Base-by-base conservation (phyloP, 768 basidiomycete species). In the Tricholoma terreum region DNA sequence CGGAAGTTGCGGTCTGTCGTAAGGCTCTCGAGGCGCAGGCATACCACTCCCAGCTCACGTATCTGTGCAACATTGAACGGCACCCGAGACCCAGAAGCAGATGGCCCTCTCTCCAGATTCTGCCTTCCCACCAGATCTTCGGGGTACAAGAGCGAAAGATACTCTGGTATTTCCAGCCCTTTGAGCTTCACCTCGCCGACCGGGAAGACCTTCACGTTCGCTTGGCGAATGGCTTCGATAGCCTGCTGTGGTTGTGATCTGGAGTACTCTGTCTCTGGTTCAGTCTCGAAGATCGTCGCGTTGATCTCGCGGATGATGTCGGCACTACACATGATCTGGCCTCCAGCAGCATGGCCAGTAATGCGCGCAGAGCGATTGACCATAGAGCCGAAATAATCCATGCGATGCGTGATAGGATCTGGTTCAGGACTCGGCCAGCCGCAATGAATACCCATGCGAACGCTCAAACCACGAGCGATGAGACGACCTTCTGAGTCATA, bases 321-420 rank as follows among this genome's bases (percentile, higher is more conserved):
- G 3, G 85, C 82, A 66, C 91, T 94, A 66, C 91, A 89, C 84
- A 90, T 88, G 67, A 98, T 92, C 70, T 98, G 93, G 0, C 97
- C 97, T 6, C 97, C 97, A 8, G 85, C 84, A 0, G 97, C 94
- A 56, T 77, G 82, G 19, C 87, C 85, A 58, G 79, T 84, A 65
- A 99, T 91, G 38, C 96, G 83, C 5, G 96, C 86, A 0, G 95
- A 81, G 31, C 94, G 90, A 71, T 98, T 98, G 63, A 96, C 93
- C 84, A 97, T 92, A 1, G 94, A 88, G 0, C 95, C 95, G 65
- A 96, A 92, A 73, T 98, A 98, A 70, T 98, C 96, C 97, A 99
- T 98, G 45, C 97, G 89, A 58, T 86, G 78, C 4, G 94, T 96
- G 67, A 93, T 86, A 2, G 90, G 88, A 71, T 99, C 97, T 3